phyloP scores from a whole-genome alignment of 345 rosid genomes.

The Mercurialis annua region DNA sequence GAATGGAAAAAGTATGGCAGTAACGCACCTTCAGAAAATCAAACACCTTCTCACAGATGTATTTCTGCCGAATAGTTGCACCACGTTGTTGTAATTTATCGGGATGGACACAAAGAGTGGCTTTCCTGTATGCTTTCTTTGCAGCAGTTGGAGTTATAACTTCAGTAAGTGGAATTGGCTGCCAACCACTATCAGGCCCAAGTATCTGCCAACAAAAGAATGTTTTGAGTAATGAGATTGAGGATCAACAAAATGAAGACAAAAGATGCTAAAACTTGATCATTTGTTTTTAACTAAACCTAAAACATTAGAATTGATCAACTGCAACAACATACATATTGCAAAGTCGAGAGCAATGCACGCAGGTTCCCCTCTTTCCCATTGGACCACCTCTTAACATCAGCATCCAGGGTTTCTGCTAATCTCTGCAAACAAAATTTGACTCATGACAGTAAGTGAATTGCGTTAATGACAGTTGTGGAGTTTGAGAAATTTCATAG shows the following conservation, averaged over 20 bases:
- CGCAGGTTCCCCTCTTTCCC: slow-evolving; percentile 96
- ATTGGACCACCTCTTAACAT: slow-evolving; percentile 91
- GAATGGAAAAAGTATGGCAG: neutral
- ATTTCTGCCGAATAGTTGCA: slow-evolving; percentile 91
- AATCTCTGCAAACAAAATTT: slow-evolving; percentile 56
- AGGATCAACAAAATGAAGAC: neutral
- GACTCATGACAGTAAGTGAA: slow-evolving; percentile 16
- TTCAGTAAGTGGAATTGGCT: slow-evolving; percentile 88
- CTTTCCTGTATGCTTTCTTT: slow-evolving; percentile 94
- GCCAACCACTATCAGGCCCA: slow-evolving; percentile 90
- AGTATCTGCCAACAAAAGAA: slow-evolving; percentile 61
- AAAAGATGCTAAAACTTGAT: neutral
- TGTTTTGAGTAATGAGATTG: neutral
- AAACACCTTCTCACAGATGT: slow-evolving; percentile 86
- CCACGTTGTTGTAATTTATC: slow-evolving; percentile 95
- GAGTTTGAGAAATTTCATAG: slow-evolving; percentile 1
- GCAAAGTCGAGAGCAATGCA: slow-evolving; percentile 93
- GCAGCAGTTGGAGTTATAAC: slow-evolving; percentile 92
- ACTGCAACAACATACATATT: slow-evolving; percentile 60
- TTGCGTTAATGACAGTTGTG: neutral
- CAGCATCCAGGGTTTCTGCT: slow-evolving; percentile 85
- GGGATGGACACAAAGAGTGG: slow-evolving; percentile 96
- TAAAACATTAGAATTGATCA: neutral
- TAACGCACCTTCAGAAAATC: slow-evolving; percentile 86
- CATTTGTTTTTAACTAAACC: neutral